These are phyloP conservation scores for Penstemon davidsonii DNA, from an alignment of 257 asterid species.

Conservation along the genomic window DNA sequence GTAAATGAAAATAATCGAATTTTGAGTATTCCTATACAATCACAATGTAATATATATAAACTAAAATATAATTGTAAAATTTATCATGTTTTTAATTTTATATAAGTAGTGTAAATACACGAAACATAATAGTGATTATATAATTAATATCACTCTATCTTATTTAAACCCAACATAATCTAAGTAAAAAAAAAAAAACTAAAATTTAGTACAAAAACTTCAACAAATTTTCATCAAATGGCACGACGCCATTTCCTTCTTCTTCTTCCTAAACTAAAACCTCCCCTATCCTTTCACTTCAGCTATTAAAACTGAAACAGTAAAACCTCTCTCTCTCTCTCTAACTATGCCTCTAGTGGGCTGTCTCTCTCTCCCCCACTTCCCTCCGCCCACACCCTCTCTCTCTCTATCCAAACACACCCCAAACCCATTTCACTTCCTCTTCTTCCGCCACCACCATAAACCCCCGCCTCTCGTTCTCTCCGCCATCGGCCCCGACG, in stretches of 20 bases:
- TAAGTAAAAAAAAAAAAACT: too few relatives aligned
- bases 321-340: neutral
- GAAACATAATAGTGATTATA: too few relatives aligned
- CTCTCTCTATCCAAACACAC: conserved; percentile 5
- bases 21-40: too few relatives aligned
- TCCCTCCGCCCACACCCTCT: conserved; percentile 2
- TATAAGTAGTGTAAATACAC: too few relatives aligned
- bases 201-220: too few relatives aligned
- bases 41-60: too few relatives aligned
- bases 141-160: too few relatives aligned
- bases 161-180: too few relatives aligned
- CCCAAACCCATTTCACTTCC: conserved; percentile 9
- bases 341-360: neutral
- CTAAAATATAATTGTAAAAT: too few relatives aligned
- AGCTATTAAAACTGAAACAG: neutral
- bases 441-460: conserved; percentile 26
- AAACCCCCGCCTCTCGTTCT: conserved; percentile 36
- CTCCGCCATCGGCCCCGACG: conserved; percentile 82
- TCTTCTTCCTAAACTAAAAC: conserved; percentile 2
- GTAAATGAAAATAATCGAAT: too few relatives aligned
- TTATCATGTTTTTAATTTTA: too few relatives aligned
- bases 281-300: conserved; percentile 4
- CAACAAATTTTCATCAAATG: too few relatives aligned
- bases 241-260: neutral
- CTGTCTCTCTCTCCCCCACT: neutral